Evolutionary conservation across 768 basidiomycete species (phyloP), one percentile per base, ranked within the genome.

Genomic region (Lanmaoa rubissima): DNA sequence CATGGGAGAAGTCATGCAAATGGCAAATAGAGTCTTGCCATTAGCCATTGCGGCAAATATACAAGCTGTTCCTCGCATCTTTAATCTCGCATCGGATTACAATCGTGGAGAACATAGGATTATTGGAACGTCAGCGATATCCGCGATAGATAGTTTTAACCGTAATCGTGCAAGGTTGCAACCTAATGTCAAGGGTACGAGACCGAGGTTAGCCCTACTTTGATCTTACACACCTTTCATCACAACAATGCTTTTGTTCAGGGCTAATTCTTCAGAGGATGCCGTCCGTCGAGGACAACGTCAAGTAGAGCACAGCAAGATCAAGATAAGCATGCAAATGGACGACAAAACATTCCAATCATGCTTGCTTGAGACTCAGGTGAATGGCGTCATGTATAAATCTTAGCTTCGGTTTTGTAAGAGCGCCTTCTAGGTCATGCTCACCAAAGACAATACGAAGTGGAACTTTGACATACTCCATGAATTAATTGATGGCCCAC

Each of bases 381-480:
- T 93, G 51, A 58, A 69, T 69, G 13, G 13, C 1, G 51, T 54
- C 31, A 24, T 14, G 14, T 43, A 56, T 28, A 21, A 21, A 42
- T 55, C 21, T 40, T 16, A 38, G 17, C 14, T 34, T 41, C 53
- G 28, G 6, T 26, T 36, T 56, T 51, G 21, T 43, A 36, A 46
- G 19, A n/a, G 9, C 44, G 35, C 28, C 46, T 62, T 31, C 53
- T 61, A 92, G 90, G 90, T 96, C 13, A 88, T 92, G 78, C 77
- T 88, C 31, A 88, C 87, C 11, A 94, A 92, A 67, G 95, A 98
- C 62, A 85, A 91, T 59, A 82, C 83, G 6, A 94, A 90, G 64
- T 99, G 97, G 97, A 90, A 90, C 63, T 93, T 89, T 67, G 94
- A 98, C 12, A 82, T 86, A 19, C 76, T 98, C 51, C 84, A 90